Evolutionary conservation across 192 early-diverging fungal species (phyloP), one percentile per base, ranked within the genome.

Genomic region (Coemansia asiatica): DNA sequence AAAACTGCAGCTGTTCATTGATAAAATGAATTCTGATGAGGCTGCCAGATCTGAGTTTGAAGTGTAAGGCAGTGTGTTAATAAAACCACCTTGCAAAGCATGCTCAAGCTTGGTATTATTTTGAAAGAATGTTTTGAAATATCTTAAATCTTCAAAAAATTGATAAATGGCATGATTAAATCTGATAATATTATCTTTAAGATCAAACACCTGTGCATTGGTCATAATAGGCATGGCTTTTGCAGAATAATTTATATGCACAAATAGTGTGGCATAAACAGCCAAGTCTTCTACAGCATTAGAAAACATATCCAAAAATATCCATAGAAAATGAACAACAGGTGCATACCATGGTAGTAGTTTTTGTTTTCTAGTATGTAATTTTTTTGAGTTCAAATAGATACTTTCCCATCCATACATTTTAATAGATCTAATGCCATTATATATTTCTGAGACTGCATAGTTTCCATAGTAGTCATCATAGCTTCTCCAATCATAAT

Each of bases 361-460:
- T 0, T 46, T 53, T 16, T 13, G 16, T 31, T 25, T 16, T 27
- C 1, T 35, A 69, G 18, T 0, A 2, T 18, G 4, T 36, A 23
- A 25, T 7, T 56, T 48, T 0, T 57, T n/a, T 2, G 60, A 31
- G 22, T 70, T 64, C 27, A 65, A 26, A 35, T 61, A 74, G 44
- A 67, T 65, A 25, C 27, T 50, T 27, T 79, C 76, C 76, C 76
- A 79, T n/a, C 71, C 68, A 62, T 69, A 74, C 26, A 79, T 26
- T 61, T 74, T 79, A 16, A 79, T 66, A 4, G 68, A 63, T 26
- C 61, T 69, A 10, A 74, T 79, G 15, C 38, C 60, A 3, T 56
- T 5, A 1, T 26, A 31, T 10, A 79, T 70, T 19, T 64, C 62
- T 25, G 56, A 12, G 6, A 80, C 36, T 2, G 33, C 5, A 9